Conservation (phyloP, 1,284 basidiomycete genomes). For the Kwoniella shivajii region DNA sequence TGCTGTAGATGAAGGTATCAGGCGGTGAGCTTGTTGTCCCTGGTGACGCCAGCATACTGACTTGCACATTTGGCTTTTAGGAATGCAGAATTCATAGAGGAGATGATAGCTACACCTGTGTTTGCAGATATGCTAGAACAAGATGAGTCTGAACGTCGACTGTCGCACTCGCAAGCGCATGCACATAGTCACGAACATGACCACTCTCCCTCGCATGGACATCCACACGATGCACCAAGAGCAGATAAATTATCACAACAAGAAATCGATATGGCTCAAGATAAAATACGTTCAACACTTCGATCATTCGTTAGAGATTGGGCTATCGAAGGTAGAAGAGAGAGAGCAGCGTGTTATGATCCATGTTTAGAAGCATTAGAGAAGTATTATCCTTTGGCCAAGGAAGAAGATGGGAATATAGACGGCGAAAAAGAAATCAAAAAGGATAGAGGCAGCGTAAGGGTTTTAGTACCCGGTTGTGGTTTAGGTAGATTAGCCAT, state of each 20-base stretch:
- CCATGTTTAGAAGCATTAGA: slow-evolving; percentile 77
- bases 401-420: slow-evolving; percentile 2
- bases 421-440: not conserved
- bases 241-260: slow-evolving; percentile 23
- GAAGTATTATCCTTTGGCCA: slow-evolving; percentile 60
- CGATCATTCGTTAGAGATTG: slow-evolving; percentile 91
- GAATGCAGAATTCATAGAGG: slow-evolving; percentile 53
- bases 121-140: slow-evolving; percentile 46
- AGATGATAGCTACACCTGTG: slow-evolving; percentile 50
- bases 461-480: slow-evolving; percentile 83
- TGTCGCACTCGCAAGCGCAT: slow-evolving; percentile 24
- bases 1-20: slow-evolving; percentile 54
- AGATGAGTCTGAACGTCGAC: slow-evolving; percentile 10
- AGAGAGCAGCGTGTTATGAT: slow-evolving; percentile 74
- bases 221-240: slow-evolving; percentile 13
- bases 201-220: slow-evolving; percentile 41
- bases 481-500: slow-evolving; percentile 83
- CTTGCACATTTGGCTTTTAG: slow-evolving; percentile 16
- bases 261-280: slow-evolving; percentile 44
- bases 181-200: slow-evolving; percentile 17
- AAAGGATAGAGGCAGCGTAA: slow-evolving; percentile 55
- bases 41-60: not conserved
- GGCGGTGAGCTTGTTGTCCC: slow-evolving; percentile 31
- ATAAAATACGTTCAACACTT: slow-evolving; percentile 83
- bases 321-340: slow-evolving; percentile 74